Percentiles rank a stretch among this genome's conserved stretches.
phyloP scores from a whole-genome alignment of 805 yeast genomes.

The Candida railenensis region DNA sequence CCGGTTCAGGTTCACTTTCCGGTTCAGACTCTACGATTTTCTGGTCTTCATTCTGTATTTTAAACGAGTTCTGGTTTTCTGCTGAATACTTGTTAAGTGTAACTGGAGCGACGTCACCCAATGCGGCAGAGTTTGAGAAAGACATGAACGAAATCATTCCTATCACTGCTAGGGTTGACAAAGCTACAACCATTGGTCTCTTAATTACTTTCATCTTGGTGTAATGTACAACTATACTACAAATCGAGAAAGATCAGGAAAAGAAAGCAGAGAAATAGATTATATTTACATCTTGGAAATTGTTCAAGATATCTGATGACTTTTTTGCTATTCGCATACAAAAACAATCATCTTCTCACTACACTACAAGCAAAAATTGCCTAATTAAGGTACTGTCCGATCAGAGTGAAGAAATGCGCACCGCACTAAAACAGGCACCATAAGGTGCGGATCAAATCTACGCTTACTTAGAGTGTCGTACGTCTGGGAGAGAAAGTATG shows the following conservation, averaged over 20 bases:
- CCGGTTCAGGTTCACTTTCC: not conserved
- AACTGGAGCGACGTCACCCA: conserved; percentile 23
- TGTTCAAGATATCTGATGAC: not conserved
- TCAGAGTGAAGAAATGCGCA: not conserved
- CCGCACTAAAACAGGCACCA: not conserved
- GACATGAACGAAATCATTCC: conserved; percentile 28
- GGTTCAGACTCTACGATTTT: not conserved
- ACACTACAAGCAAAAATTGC: not conserved
- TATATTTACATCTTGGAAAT: not conserved
- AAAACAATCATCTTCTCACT: not conserved
- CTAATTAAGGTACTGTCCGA: not conserved
- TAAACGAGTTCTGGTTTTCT: not conserved
- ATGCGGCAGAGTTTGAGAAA: conserved; percentile 15
- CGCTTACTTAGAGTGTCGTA: too few species aligned
- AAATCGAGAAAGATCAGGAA: not conserved
- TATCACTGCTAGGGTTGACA: conserved; percentile 22
- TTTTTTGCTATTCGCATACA: not conserved
- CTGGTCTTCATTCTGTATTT: not conserved
- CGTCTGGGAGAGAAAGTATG: too few species aligned
- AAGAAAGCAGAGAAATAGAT: not conserved
- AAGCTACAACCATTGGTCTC: conserved; percentile 27
- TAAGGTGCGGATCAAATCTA: not conserved
- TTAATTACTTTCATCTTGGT: conserved; percentile 19
- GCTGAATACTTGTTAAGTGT: conserved; percentile 11
- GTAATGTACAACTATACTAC: not conserved